Evolutionary conservation across 495 filamentous ascomycete genomes (phyloP).

Genomic region (Neurospora discreta): DNA sequence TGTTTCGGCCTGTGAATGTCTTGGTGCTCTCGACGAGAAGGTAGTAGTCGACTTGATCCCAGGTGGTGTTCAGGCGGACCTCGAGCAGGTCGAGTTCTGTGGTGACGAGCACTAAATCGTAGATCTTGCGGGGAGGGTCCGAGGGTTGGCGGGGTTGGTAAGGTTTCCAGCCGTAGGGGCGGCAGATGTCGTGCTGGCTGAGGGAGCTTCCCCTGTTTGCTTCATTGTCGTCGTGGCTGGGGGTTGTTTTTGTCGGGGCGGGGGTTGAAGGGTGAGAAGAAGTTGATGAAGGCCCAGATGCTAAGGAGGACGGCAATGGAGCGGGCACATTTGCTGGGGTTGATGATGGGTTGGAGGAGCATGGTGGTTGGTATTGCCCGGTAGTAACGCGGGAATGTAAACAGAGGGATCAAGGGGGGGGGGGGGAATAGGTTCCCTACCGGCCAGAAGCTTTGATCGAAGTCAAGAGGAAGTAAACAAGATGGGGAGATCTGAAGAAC

Average conservation of each 20-base stretch:
- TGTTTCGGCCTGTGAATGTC: conserved; percentile 40
- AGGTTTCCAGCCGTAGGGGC: conserved; percentile 28
- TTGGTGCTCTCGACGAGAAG: conserved; percentile 40
- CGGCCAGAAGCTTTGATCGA: background rate
- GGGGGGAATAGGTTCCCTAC: background rate
- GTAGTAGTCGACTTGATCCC: conserved; percentile 43
- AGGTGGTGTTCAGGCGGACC: conserved; percentile 42
- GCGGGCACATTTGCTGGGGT: background rate
- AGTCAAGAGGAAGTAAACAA: background rate
- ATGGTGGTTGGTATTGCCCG: background rate
- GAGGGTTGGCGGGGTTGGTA: conserved; percentile 9
- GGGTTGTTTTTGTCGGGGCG: background rate
- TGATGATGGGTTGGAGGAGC: background rate
- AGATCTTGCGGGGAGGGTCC: conserved; percentile 33
- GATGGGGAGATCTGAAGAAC: background rate
- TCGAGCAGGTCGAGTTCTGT: conserved; percentile 48
- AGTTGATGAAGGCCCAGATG: background rate
- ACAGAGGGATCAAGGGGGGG: background rate
- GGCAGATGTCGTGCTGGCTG: conserved; percentile 20
- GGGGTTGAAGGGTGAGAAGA: background rate
- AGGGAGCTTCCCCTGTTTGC: background rate
- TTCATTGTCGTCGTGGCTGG: background rate
- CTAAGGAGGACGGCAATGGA: background rate
- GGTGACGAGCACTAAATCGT: conserved; percentile 44
- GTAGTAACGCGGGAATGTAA: background rate